Conservation (phyloP, 1,139 yeast species). For the Diutina rugosa region DNA sequence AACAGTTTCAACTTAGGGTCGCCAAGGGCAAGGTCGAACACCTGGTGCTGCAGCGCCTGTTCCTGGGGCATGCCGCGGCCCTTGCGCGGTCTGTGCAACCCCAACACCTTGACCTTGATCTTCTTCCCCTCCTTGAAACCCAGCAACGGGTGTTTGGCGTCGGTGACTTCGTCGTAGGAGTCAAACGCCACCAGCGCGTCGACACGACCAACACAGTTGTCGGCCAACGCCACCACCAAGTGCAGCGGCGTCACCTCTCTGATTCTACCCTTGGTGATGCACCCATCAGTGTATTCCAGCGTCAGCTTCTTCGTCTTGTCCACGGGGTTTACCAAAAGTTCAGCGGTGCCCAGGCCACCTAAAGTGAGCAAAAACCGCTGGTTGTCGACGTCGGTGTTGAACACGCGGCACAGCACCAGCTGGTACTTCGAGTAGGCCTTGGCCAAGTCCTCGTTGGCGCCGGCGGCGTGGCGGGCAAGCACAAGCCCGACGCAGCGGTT, state of each 20-base stretch:
- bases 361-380: slow-evolving; percentile 45
- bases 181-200: slow-evolving; percentile 67
- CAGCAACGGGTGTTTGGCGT: slow-evolving; percentile 46
- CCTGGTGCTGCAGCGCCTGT: slow-evolving; percentile 31
- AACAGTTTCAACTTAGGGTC: slow-evolving; percentile 5
- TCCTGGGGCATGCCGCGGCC: slow-evolving; percentile 59
- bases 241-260: slow-evolving; percentile 62
- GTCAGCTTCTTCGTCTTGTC: slow-evolving; percentile 36
- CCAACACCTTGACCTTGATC: slow-evolving; percentile 57
- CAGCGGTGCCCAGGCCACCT: neutral
- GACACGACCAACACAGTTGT: slow-evolving; percentile 67
- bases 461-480: slow-evolving; percentile 61
- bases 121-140: slow-evolving; percentile 46
- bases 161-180: slow-evolving; percentile 38
- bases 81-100: slow-evolving; percentile 62
- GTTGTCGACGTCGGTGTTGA: slow-evolving; percentile 54
- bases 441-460: slow-evolving; percentile 42
- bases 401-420: slow-evolving; percentile 53
- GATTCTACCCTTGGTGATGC: slow-evolving; percentile 44
- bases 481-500: slow-evolving; percentile 75
- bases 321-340: slow-evolving; percentile 47
- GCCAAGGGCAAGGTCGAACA: neutral
- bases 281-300: slow-evolving; percentile 49
- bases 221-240: slow-evolving; percentile 65
- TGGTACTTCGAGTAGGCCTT: slow-evolving; percentile 49